phyloP scores from a whole-genome alignment of 1,139 yeast species.

The Lodderomyces parapsilosis region DNA sequence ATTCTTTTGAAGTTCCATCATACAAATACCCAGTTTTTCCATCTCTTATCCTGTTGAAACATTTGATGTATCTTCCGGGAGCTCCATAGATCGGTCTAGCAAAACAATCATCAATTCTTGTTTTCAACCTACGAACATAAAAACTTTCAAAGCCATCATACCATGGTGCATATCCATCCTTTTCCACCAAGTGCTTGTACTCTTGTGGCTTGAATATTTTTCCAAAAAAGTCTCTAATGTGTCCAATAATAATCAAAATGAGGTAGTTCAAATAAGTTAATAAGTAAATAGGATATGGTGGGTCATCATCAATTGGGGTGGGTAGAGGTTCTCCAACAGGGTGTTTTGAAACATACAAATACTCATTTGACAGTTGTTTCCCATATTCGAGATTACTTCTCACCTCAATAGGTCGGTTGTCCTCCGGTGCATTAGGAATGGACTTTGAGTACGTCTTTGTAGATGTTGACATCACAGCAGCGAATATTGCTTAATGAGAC shows the following conservation, averaged over 20 bases:
- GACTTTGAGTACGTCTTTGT: conserved; percentile 10
- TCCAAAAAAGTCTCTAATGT: conserved; percentile 85
- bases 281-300: conserved; percentile 76
- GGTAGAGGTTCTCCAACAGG: conserved; percentile 56
- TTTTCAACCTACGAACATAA: conserved; percentile 87
- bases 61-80: conserved; percentile 86
- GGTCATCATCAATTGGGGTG: conserved; percentile 74
- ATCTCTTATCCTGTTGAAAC: conserved; percentile 71
- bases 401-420: conserved; percentile 45
- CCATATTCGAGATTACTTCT: conserved; percentile 69
- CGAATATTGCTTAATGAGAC: background rate
- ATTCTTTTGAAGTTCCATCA: conserved; percentile 72
- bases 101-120: conserved; percentile 90
- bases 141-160: conserved; percentile 91
- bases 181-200: conserved; percentile 67
- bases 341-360: conserved; percentile 53
- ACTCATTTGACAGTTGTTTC: conserved; percentile 53
- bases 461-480: background rate
- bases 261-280: conserved; percentile 84
- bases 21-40: conserved; percentile 64
- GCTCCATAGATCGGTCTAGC: conserved; percentile 96
- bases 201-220: conserved; percentile 64
- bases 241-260: conserved; percentile 83
- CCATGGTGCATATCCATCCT: conserved; percentile 95
- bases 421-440: conserved; percentile 53